A percentile compares a stretch with the other conserved stretches of the same genome.
phyloP scores from a whole-genome alignment of 148 eudicot species.

The Cornus florida region DNA sequence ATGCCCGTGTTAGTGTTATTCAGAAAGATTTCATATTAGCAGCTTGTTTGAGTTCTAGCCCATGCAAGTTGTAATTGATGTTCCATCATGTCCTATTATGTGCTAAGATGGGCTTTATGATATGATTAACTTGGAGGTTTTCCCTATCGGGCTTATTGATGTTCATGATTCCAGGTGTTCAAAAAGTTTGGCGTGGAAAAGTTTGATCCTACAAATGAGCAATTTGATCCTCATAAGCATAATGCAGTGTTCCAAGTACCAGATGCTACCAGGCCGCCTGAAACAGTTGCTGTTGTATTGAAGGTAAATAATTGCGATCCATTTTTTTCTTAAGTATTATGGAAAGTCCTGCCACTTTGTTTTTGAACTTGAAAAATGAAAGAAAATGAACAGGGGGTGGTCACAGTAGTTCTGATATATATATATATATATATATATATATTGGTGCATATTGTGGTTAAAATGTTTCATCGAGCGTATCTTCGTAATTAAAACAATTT shows the following conservation, averaged over 20 bases:
- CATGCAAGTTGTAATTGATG: background rate
- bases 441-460: background rate
- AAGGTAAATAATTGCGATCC: constrained; percentile 41
- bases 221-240: constrained; percentile 77
- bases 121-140: background rate
- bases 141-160: background rate
- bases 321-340: too few relatives aligned
- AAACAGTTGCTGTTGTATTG: constrained; percentile 68
- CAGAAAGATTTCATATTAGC: background rate
- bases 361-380: background rate
- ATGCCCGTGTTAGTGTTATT: too few relatives aligned
- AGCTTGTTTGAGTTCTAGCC: background rate
- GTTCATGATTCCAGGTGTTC: constrained; percentile 47
- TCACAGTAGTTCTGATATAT: background rate
- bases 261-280: constrained; percentile 62
- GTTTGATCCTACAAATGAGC: constrained; percentile 62
- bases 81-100: background rate
- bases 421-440: too few relatives aligned
- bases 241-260: constrained; percentile 87
- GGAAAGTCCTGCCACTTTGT: background rate
- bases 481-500: background rate
- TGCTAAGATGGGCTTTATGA: background rate
- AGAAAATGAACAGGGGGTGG: too few relatives aligned
- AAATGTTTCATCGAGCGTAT: background rate
- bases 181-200: constrained; percentile 70